Evolutionary conservation across 495 filamentous ascomycete species (phyloP).

Genomic region (Lepraria neglecta): DNA sequence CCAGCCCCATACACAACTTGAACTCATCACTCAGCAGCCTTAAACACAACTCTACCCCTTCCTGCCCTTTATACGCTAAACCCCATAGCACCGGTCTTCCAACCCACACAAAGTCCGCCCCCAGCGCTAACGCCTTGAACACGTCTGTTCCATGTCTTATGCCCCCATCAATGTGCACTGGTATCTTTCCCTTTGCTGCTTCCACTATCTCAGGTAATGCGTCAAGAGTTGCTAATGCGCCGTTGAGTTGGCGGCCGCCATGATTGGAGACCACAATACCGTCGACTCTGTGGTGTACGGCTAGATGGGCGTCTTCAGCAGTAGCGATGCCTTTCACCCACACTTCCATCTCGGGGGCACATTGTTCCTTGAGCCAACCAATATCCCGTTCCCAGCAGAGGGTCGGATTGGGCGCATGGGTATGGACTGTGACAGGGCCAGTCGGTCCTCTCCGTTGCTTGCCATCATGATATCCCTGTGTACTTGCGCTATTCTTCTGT

Average conservation of each 20-base stretch:
- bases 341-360: slow-evolving; percentile 33
- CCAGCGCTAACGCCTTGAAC: slow-evolving; percentile 44
- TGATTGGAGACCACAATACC: slow-evolving; percentile 45
- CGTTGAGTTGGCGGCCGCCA: slow-evolving; percentile 43
- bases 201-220: slow-evolving; percentile 33
- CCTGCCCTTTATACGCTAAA: slow-evolving; percentile 39
- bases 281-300: slow-evolving; percentile 30
- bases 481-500: slow-evolving; percentile 19
- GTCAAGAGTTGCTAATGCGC: slow-evolving; percentile 30
- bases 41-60: slow-evolving; percentile 33
- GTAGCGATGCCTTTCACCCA: slow-evolving; percentile 33
- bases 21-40: slow-evolving; percentile 37
- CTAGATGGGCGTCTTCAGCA: slow-evolving; percentile 38
- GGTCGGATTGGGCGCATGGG: slow-evolving; percentile 35
- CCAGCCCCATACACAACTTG: slow-evolving; percentile 38
- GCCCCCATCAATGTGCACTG: slow-evolving; percentile 36
- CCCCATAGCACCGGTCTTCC: slow-evolving; percentile 56
- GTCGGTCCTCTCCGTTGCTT: slow-evolving; percentile 26
- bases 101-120: slow-evolving; percentile 37
- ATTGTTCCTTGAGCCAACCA: slow-evolving; percentile 33
- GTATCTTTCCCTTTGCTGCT: slow-evolving; percentile 34
- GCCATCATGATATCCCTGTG: slow-evolving; percentile 28
- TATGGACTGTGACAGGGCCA: slow-evolving; percentile 35
- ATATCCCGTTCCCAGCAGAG: slow-evolving; percentile 35
- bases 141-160: slow-evolving; percentile 39